Percentiles rank a stretch among this genome's conserved stretches.
These are phyloP conservation scores for Exophiala viscosa DNA, from an alignment of 2,329 filamentous ascomycete species.

Conservation along the genomic window DNA sequence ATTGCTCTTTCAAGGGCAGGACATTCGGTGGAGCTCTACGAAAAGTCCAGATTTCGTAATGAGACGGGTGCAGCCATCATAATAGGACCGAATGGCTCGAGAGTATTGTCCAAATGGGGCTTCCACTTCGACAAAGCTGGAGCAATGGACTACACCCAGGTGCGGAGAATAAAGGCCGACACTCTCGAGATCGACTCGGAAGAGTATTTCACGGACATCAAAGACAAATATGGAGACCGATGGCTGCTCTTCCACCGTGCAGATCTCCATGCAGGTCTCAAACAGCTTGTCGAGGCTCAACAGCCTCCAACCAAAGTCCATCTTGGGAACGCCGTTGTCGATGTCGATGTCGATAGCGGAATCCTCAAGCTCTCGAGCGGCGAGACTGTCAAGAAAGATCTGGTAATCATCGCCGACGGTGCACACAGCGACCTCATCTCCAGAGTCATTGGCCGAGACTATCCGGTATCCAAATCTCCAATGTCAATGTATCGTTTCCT, in stretches of 20 bases:
- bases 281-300: constrained; percentile 18
- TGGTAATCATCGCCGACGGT: constrained; percentile 35
- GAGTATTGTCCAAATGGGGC: constrained; percentile 29
- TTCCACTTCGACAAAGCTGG: constrained; percentile 31
- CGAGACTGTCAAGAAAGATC: constrained; percentile 28
- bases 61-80: constrained; percentile 33
- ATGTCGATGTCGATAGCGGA: constrained; percentile 27
- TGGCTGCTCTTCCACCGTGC: constrained; percentile 30
- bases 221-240: constrained; percentile 27
- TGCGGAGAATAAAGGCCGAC: constrained; percentile 22
- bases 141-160: constrained; percentile 24
- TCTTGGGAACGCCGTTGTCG: constrained; percentile 25
- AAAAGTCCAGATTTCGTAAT: constrained; percentile 31
- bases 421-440: constrained; percentile 15
- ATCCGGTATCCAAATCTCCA: constrained; percentile 10
- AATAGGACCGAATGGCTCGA: constrained; percentile 31
- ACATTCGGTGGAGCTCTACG: constrained; percentile 30
- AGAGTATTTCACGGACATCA: constrained; percentile 19
- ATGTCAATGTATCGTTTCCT: constrained; percentile 22
- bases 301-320: constrained; percentile 22
- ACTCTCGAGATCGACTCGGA: constrained; percentile 25
- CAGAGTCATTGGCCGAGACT: constrained; percentile 11
- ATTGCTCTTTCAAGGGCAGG: constrained; percentile 33
- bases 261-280: constrained; percentile 31
- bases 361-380: constrained; percentile 27